Conservation (phyloP, 225 moss, liverwort and hornwort species). For the Marchantia polymorpha region DNA sequence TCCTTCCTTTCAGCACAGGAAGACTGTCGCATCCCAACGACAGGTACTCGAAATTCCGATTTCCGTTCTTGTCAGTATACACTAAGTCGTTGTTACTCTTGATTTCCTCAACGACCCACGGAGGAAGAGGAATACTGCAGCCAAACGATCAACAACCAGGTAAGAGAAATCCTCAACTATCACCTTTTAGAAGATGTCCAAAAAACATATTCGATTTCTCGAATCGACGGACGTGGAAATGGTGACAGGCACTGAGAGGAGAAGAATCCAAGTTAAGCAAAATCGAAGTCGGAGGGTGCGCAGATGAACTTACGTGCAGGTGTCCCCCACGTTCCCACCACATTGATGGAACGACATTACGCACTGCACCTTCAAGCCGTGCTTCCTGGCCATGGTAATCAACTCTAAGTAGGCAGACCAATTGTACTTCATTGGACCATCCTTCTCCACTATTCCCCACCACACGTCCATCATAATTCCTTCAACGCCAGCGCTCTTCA, state of each 20-base stretch:
- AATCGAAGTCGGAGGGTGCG: background rate
- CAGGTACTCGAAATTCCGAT: conserved; percentile 61
- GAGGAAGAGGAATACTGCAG: conserved; percentile 54
- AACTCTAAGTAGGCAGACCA: conserved; percentile 73
- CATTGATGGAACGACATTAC: conserved; percentile 90
- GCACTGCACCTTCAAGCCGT: conserved; percentile 70
- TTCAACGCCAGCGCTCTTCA: conserved; percentile 71
- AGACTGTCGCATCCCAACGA: conserved; percentile 66
- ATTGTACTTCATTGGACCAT: conserved; percentile 59
- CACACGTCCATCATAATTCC: conserved; percentile 91
- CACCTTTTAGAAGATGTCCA: too few relatives aligned
- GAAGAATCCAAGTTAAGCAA: background rate
- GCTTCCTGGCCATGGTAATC: conserved; percentile 56
- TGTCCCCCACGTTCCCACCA: conserved; percentile 78
- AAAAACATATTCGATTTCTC: too few relatives aligned
- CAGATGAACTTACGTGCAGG: conserved; percentile 53
- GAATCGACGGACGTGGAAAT: too few relatives aligned
- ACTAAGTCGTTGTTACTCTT: conserved; percentile 52
- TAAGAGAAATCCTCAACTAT: too few relatives aligned
- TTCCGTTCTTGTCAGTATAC: conserved; percentile 58
- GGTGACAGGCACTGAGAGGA: too few relatives aligned
- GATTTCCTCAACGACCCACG: conserved; percentile 65
- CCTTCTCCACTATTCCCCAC: conserved; percentile 91
- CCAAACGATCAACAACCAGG: too few relatives aligned
- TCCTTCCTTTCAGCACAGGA: conserved; percentile 59